Conservation (phyloP, 345 rosid species). For the Eucalyptus cloeziana region DNA sequence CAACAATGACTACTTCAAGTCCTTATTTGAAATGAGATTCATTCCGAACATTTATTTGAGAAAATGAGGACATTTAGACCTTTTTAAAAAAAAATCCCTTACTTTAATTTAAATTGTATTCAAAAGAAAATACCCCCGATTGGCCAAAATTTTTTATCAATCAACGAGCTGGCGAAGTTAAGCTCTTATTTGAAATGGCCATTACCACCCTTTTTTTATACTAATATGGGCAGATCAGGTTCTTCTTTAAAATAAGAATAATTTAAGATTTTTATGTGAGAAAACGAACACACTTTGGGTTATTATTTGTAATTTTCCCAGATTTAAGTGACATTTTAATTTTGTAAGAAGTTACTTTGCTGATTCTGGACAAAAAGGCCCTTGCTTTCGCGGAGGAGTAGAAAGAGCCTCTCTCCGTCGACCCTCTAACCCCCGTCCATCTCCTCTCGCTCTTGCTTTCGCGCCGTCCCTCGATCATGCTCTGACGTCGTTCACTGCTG, state of each 20-base stretch:
- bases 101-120: no score
- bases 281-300: accelerated
- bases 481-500: background rate
- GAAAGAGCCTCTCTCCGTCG: background rate
- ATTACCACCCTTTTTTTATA: accelerated
- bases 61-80: no score
- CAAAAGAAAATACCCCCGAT: accelerated
- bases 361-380: background rate
- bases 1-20: accelerated
- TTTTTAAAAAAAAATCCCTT: no score
- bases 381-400: background rate
- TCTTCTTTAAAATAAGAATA: no score
- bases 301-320: background rate
- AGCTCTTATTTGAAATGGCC: accelerated
- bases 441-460: background rate
- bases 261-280: no score
- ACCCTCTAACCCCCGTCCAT: background rate
- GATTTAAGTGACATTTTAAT: background rate
- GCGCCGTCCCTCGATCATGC: background rate
- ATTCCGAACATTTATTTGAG: accelerated
- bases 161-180: accelerated
- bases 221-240: accelerated
- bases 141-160: accelerated
- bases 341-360: background rate
- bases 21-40: accelerated